Percentiles rank a stretch among this genome's conserved stretches.
Evolutionary conservation across 1,284 basidiomycete genomes (phyloP).

Genomic region (Pulveroboletus sp.): DNA sequence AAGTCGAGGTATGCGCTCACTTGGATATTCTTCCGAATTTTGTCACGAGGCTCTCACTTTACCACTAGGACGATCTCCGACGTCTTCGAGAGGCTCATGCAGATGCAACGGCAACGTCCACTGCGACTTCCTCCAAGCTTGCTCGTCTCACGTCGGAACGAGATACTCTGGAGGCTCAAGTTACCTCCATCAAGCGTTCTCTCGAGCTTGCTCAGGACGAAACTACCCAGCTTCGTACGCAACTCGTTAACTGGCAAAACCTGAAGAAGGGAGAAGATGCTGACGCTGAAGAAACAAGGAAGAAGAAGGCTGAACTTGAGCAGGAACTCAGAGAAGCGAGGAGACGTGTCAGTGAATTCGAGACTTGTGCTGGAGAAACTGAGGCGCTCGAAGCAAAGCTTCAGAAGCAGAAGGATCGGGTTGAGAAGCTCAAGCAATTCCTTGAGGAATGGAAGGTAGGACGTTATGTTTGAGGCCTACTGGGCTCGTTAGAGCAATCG

Average conservation of each 20-base stretch:
- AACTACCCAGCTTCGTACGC: conserved; percentile 55
- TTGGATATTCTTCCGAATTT: background rate
- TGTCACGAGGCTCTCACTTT: background rate
- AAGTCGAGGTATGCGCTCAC: conserved; percentile 42
- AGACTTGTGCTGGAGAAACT: conserved; percentile 32
- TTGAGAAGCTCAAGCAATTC: conserved; percentile 46
- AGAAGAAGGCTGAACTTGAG: conserved; percentile 58
- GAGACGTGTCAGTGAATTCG: conserved; percentile 44
- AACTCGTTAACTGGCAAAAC: conserved; percentile 67
- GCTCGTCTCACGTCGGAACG: conserved; percentile 58
- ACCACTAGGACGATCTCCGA: conserved; percentile 43
- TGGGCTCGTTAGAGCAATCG: background rate
- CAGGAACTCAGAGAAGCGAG: conserved; percentile 52
- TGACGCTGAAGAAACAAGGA: conserved; percentile 56
- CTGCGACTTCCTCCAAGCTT: conserved; percentile 50
- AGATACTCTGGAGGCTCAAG: conserved; percentile 54
- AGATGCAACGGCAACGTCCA: conserved; percentile 47
- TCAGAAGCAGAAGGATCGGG: conserved; percentile 45
- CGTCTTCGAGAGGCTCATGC: conserved; percentile 49
- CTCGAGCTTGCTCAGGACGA: conserved; percentile 59
- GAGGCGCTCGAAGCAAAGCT: conserved; percentile 28
- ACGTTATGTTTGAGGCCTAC: background rate
- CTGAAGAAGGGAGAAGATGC: conserved; percentile 63
- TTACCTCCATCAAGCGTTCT: conserved; percentile 53
- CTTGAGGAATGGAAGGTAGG: conserved; percentile 48